These are phyloP conservation scores for Dendrobium chrysotoxum DNA, from an alignment of 106 monocot species.

Conservation along the genomic window DNA sequence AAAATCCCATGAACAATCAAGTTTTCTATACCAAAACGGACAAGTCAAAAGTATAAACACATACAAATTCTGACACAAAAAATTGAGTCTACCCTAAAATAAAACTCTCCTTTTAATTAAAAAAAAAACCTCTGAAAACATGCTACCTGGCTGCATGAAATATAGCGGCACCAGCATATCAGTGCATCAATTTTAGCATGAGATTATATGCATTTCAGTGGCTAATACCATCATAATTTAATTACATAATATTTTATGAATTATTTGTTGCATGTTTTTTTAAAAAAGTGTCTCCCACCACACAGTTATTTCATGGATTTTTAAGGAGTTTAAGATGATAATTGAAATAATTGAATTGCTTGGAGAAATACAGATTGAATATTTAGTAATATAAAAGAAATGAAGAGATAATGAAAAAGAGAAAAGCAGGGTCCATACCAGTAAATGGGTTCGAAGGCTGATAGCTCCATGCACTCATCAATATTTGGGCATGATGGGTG, in stretches of 20 bases:
- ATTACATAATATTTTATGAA: no score
- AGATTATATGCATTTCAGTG: background rate
- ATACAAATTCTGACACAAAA: background rate
- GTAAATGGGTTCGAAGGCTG: constrained; percentile 67
- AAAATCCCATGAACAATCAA: background rate
- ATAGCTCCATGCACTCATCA: constrained; percentile 36
- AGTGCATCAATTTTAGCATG: no score
- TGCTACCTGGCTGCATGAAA: background rate
- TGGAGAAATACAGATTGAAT: background rate
- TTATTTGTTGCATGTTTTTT: background rate
- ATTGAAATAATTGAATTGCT: background rate
- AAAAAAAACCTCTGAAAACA: background rate
- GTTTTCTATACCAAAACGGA: background rate
- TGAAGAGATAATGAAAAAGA: background rate
- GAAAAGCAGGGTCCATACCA: constrained; percentile 36
- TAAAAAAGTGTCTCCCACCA: background rate
- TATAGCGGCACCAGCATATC: background rate
- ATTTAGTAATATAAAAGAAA: background rate
- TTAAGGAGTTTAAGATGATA: background rate
- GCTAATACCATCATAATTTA: background rate
- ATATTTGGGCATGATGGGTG: constrained; percentile 70
- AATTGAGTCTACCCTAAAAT: background rate
- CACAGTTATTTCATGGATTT: background rate
- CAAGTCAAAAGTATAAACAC: background rate
- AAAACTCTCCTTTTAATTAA: background rate